phyloP scores from a whole-genome alignment of 2,329 filamentous ascomycete species.

The Epichloe uncinata region DNA sequence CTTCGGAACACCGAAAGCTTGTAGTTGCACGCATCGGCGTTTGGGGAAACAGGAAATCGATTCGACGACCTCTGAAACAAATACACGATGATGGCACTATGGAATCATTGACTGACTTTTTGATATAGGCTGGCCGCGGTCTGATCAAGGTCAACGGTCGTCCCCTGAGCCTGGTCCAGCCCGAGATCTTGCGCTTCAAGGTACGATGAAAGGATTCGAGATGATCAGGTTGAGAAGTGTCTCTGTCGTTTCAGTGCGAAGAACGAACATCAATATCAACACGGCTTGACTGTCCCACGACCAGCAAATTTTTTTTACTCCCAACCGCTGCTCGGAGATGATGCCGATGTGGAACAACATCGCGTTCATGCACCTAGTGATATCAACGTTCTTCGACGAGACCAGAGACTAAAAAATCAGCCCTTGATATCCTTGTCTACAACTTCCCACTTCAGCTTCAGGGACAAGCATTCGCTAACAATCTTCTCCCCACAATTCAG shows the following conservation, averaged over 20 bases:
- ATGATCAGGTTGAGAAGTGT: not conserved
- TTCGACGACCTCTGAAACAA: not conserved
- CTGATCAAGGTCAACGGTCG: conserved; percentile 98
- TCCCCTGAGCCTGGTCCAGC: conserved; percentile 86
- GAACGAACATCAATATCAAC: not conserved
- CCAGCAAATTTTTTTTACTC: too few species aligned
- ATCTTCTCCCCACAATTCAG: conserved; percentile 22
- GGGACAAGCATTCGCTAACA: not conserved
- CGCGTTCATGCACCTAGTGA: not conserved
- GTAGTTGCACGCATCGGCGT: not conserved
- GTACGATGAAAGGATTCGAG: conserved; percentile 29
- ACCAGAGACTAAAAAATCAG: not conserved
- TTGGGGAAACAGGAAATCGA: not conserved
- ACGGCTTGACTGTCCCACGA: not conserved
- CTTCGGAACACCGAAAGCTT: not conserved
- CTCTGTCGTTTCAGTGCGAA: not conserved
- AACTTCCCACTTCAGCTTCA: too few species aligned
- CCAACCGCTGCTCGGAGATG: not conserved
- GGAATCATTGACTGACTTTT: conserved; percentile 15
- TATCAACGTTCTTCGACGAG: not conserved
- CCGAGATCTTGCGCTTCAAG: conserved; percentile 97
- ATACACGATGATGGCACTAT: not conserved
- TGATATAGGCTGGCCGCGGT: conserved; percentile 39
- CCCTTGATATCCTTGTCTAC: too few species aligned
- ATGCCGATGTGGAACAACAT: not conserved